These are phyloP conservation scores for Forsythia suspensa DNA, from an alignment of 257 asterid species.

Conservation along the genomic window DNA sequence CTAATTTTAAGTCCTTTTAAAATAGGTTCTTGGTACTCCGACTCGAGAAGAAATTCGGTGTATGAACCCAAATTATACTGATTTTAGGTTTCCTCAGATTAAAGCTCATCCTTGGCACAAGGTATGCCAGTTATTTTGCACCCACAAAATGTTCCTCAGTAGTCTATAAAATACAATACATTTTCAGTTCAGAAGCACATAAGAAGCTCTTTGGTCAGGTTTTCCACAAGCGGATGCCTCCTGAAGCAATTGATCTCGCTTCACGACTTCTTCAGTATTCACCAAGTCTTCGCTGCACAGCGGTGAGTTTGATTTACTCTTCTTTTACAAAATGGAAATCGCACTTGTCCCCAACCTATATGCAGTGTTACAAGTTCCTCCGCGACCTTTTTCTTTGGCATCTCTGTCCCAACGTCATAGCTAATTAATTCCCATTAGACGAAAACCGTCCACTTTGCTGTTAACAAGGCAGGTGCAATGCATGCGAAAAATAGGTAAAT, in stretches of 20 bases:
- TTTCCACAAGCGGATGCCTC: slow-evolving; percentile 90
- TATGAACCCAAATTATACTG: slow-evolving; percentile 88
- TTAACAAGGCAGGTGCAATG: too few relatives aligned
- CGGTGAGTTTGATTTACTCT: slow-evolving; percentile 40
- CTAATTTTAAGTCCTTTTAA: slow-evolving; percentile 20
- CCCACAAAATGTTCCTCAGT: neutral
- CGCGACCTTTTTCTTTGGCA: too few relatives aligned
- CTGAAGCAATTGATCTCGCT: slow-evolving; percentile 91
- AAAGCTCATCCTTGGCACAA: slow-evolving; percentile 98
- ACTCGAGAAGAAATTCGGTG: slow-evolving; percentile 96
- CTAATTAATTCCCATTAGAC: too few relatives aligned
- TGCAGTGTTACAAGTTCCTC: too few relatives aligned
- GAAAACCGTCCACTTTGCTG: too few relatives aligned
- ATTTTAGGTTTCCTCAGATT: slow-evolving; percentile 86
- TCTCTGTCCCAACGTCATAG: too few relatives aligned
- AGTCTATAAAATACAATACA: neutral
- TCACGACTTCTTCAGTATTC: slow-evolving; percentile 88
- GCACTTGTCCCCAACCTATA: too few relatives aligned
- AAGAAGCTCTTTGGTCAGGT: slow-evolving; percentile 44
- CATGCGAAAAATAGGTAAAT: too few relatives aligned
- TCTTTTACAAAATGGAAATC: too few relatives aligned
- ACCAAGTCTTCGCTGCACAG: slow-evolving; percentile 91
- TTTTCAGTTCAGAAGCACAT: slow-evolving; percentile 12
- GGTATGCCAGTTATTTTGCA: slow-evolving; percentile 25
- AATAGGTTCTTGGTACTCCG: slow-evolving; percentile 91